Evolutionary conservation across 768 basidiomycete genomes (phyloP).

Genomic region (Suillus fuscotomentosus): DNA sequence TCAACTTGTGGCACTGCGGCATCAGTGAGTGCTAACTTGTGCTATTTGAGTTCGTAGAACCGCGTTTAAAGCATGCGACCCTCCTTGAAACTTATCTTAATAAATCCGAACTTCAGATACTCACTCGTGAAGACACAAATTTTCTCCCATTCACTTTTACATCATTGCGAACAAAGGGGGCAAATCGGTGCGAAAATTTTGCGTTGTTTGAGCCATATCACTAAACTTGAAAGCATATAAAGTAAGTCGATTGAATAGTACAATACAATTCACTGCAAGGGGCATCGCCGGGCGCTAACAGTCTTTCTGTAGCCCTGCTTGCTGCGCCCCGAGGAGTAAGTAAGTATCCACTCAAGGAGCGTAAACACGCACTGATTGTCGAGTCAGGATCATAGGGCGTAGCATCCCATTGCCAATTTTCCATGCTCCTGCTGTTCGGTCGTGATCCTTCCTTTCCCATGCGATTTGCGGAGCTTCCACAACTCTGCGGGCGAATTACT

Average conservation of each 20-base stretch:
- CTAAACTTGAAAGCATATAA: neutral
- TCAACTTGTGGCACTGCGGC: neutral
- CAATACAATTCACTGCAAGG: neutral
- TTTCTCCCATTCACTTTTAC: conserved; percentile 4
- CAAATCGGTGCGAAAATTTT: neutral
- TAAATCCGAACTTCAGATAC: neutral
- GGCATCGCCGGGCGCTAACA: neutral
- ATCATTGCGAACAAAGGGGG: neutral
- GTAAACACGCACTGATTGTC: neutral
- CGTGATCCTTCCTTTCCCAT: neutral
- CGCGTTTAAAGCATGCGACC: neutral
- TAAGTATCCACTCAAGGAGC: neutral
- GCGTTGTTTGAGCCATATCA: neutral
- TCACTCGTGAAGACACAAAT: neutral
- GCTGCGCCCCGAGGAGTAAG: neutral
- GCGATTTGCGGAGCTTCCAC: conserved; percentile 5
- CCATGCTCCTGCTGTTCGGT: neutral
- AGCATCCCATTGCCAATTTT: neutral
- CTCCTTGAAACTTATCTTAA: neutral
- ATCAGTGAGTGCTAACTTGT: neutral
- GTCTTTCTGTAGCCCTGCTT: neutral
- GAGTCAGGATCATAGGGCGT: neutral
- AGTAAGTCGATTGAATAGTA: neutral
- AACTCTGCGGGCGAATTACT: neutral
- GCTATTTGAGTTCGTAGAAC: neutral